Conservation (phyloP, 495 filamentous ascomycete genomes). For the Cladorrhinum samala region DNA sequence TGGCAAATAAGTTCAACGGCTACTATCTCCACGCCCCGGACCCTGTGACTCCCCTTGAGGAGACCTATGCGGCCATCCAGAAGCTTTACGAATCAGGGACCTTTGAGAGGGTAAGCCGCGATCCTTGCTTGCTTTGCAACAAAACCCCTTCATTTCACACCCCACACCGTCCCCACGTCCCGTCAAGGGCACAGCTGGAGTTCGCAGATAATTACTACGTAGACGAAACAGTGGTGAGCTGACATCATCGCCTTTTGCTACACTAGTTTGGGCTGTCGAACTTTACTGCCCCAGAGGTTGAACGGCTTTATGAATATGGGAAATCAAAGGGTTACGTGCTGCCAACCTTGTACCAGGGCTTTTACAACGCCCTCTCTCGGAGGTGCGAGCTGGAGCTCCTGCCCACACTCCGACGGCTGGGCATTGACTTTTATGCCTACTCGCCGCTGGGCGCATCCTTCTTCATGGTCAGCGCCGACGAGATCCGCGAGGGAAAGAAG, state of each 20-base stretch:
- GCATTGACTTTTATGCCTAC: background rate
- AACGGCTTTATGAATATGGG: constrained; percentile 44
- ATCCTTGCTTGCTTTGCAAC: too few relatives aligned
- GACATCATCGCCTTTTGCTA: too few relatives aligned
- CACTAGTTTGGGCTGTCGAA: constrained; percentile 49
- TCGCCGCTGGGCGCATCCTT: background rate
- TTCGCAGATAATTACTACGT: too few relatives aligned
- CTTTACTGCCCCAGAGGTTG: constrained; percentile 47
- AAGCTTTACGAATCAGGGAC: constrained; percentile 41
- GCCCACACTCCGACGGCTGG: background rate
- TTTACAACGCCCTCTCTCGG: background rate
- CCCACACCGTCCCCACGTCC: too few relatives aligned
- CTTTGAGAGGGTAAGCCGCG: constrained; percentile 41
- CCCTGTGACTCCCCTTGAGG: constrained; percentile 38
- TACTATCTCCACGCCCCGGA: constrained; percentile 49
- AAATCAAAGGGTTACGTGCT: constrained; percentile 20
- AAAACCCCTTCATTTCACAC: too few relatives aligned
- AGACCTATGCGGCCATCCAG: constrained; percentile 43
- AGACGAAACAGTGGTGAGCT: too few relatives aligned
- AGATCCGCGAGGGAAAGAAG: background rate
- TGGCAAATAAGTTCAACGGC: constrained; percentile 47
- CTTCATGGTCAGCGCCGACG: background rate
- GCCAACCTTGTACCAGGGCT: constrained; percentile 1
- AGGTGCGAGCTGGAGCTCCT: background rate
- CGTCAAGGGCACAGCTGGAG: too few relatives aligned